Percentiles rank a stretch among this genome's conserved stretches.
Conservation (phyloP, 2,329 filamentous ascomycete genomes). For the Tolypocladium inflatum region DNA sequence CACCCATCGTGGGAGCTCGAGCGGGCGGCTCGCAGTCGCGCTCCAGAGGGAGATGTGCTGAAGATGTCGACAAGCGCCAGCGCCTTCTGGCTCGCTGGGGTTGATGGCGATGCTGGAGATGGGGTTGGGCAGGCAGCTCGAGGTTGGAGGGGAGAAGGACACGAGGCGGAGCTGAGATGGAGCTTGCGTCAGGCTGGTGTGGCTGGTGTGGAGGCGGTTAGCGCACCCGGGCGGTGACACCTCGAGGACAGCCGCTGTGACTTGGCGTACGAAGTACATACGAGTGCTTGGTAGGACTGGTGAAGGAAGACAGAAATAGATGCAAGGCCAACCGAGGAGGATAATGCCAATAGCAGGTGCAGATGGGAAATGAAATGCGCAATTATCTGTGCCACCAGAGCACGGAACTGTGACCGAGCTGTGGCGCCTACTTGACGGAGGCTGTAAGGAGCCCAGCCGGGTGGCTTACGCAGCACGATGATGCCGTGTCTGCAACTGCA, state of each 20-base stretch:
- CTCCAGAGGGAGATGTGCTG: neutral
- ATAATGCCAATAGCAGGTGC: too few relatives aligned
- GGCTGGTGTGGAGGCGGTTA: neutral
- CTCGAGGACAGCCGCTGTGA: neutral
- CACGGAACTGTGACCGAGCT: too few relatives aligned
- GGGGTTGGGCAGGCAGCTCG: neutral
- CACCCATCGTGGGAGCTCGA: constrained; percentile 23
- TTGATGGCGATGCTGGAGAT: neutral
- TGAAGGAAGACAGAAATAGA: too few relatives aligned
- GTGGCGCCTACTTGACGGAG: too few relatives aligned
- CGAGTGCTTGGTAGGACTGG: too few relatives aligned
- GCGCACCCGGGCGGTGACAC: neutral
- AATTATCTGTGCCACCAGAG: too few relatives aligned
- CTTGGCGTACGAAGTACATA: too few relatives aligned
- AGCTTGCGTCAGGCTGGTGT: constrained; percentile 6
- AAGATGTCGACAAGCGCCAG: neutral
- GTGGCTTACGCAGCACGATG: too few relatives aligned
- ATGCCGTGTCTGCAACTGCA: too few relatives aligned
- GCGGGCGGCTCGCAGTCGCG: constrained; percentile 2
- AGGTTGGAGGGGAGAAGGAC: neutral
- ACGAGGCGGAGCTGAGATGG: constrained; percentile 2
- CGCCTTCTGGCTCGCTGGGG: neutral
- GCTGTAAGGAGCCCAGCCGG: too few relatives aligned
- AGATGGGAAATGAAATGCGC: too few relatives aligned
- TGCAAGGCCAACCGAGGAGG: too few relatives aligned